Conservation (phyloP, 1,139 yeast species). For the Suhomyces bokatorum region DNA sequence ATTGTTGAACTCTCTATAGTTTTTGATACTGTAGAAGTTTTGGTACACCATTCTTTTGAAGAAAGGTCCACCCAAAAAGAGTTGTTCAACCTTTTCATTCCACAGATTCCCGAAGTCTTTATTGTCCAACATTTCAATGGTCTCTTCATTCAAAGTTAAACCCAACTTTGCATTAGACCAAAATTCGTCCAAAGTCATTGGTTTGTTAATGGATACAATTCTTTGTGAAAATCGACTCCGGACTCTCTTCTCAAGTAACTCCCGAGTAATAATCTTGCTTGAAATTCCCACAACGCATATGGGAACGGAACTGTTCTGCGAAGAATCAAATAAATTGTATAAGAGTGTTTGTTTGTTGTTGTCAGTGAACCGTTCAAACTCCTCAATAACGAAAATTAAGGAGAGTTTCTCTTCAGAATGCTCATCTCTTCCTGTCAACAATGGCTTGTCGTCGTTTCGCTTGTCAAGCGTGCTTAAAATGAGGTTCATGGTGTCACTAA, state of each 20-base stretch:
- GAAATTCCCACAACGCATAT: slow-evolving; percentile 82
- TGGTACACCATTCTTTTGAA: slow-evolving; percentile 31
- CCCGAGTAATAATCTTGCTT: slow-evolving; percentile 72
- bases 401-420: slow-evolving; percentile 38
- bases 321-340: slow-evolving; percentile 83
- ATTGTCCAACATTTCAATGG: slow-evolving; percentile 19
- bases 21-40: slow-evolving; percentile 61
- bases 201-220: slow-evolving; percentile 58
- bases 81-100: slow-evolving; percentile 48
- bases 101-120: slow-evolving; percentile 40
- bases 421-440: slow-evolving; percentile 4
- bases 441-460: slow-evolving; percentile 17
- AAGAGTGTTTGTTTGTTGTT: slow-evolving; percentile 77
- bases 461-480: slow-evolving; percentile 36
- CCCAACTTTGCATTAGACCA: slow-evolving; percentile 33
- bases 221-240: slow-evolving; percentile 87
- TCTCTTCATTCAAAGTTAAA: slow-evolving; percentile 25
- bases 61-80: slow-evolving; percentile 15
- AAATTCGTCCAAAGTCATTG: slow-evolving; percentile 47
- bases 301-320: slow-evolving; percentile 74
- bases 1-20: slow-evolving; percentile 56
- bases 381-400: slow-evolving; percentile 78
- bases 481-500: slow-evolving; percentile 43
- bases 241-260: slow-evolving; percentile 85
- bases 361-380: slow-evolving; percentile 75